Percentiles rank a stretch among this genome's conserved stretches.
Evolutionary conservation across 169 alveolate species (phyloP).

Genomic region (Plasmodium vivax): DNA sequence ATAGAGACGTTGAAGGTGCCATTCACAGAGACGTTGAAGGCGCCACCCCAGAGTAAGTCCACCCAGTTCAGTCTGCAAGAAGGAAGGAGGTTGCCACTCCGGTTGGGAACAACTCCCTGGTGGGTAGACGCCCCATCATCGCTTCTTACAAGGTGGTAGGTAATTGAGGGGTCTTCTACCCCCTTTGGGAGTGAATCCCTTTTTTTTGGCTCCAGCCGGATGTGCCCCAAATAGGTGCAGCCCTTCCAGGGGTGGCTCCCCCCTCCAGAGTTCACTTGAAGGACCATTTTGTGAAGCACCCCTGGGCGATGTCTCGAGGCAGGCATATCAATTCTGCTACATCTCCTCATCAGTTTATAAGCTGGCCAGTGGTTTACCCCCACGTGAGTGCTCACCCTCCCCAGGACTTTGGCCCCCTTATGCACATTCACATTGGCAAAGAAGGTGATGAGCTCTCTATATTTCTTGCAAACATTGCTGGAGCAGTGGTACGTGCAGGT

Average conservation of each 20-base stretch:
- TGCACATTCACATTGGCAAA: not conserved
- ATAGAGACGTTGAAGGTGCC: no score
- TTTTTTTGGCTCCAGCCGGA: not conserved
- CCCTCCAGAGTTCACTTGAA: not conserved
- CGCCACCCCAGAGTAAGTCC: not conserved
- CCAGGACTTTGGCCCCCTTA: not conserved
- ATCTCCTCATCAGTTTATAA: constrained; percentile 7
- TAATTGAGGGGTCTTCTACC: not conserved
- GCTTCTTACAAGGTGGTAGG: not conserved
- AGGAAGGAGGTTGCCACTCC: not conserved
- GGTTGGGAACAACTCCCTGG: not conserved
- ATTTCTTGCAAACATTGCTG: constrained; percentile 29
- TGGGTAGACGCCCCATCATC: not conserved
- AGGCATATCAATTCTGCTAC: not conserved
- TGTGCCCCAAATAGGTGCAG: not conserved
- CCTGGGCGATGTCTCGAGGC: not conserved
- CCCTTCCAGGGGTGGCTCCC: not conserved
- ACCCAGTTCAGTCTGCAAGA: not conserved
- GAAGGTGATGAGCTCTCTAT: not conserved
- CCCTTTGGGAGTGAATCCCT: not conserved
- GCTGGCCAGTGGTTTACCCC: not conserved
- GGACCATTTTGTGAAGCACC: not conserved
- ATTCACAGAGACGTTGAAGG: not conserved
- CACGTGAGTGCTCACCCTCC: not conserved
- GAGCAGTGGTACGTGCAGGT: constrained; percentile 34